phyloP scores from a whole-genome alignment of 31 red algal species.

The Endocladia muricata region DNA sequence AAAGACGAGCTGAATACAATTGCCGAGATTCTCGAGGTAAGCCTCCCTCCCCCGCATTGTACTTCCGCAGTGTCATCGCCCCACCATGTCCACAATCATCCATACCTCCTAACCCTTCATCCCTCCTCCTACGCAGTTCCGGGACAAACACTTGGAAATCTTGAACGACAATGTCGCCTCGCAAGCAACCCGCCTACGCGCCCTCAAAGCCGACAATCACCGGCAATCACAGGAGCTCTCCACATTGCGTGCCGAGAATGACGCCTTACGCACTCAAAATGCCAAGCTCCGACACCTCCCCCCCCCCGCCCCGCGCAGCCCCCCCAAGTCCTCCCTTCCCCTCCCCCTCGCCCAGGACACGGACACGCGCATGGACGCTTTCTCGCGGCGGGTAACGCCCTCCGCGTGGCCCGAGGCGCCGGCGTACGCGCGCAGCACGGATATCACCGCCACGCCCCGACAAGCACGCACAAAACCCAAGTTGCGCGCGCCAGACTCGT shows the following conservation, averaged over 20 bases:
- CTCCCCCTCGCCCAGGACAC: no score
- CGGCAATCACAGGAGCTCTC: neutral
- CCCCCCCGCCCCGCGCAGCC: no score
- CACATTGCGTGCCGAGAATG: neutral
- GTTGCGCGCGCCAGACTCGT: no score
- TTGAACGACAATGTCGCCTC: neutral
- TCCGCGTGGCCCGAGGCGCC: no score
- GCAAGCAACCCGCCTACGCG: neutral
- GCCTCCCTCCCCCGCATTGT: neutral
- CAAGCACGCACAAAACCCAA: no score
- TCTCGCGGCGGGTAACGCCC: no score
- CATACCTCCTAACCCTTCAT: neutral
- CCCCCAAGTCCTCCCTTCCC: no score
- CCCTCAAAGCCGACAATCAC: neutral
- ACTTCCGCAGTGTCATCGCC: neutral
- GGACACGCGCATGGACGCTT: no score
- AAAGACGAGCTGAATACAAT: neutral
- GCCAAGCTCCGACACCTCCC: neutral
- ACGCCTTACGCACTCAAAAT: neutral
- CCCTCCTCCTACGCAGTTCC: neutral
- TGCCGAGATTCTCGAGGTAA: conserved; percentile 29
- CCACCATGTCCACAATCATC: neutral
- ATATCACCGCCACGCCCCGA: no score
- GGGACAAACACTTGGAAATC: neutral
- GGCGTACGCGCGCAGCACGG: no score